phyloP scores from a whole-genome alignment of 2,329 filamentous ascomycete genomes.

The Trichophyton schoenleinii region DNA sequence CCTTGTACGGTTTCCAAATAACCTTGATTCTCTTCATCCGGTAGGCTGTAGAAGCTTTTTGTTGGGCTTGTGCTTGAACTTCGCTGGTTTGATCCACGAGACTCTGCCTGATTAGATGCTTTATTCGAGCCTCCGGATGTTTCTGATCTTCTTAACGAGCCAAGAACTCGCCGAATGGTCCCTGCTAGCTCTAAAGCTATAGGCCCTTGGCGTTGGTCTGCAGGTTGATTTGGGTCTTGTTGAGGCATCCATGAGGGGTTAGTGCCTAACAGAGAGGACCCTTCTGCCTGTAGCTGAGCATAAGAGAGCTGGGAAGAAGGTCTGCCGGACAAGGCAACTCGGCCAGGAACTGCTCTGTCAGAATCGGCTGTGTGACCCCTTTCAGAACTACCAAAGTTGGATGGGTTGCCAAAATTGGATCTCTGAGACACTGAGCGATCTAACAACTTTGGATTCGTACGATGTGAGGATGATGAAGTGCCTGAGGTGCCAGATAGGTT shows the following conservation, averaged over 20 bases:
- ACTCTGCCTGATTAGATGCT: not conserved
- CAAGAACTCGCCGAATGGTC: conserved; percentile 44
- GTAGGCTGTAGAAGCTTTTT: conserved; percentile 13
- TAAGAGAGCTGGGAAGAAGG: conserved; percentile 35
- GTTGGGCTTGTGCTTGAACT: conserved; percentile 19
- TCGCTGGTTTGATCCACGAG: conserved; percentile 7
- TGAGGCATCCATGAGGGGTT: conserved; percentile 20
- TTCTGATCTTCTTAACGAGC: conserved; percentile 20
- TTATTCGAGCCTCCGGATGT: not conserved
- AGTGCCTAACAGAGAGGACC: conserved; percentile 40
- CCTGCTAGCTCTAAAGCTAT: conserved; percentile 24
- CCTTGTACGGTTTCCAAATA: not conserved
- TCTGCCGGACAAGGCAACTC: not conserved
- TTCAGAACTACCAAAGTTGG: not conserved
- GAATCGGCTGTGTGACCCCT: not conserved
- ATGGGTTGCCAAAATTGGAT: conserved; percentile 2
- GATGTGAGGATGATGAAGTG: conserved; percentile 11
- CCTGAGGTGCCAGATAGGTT: conserved; percentile 42
- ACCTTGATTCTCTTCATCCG: conserved; percentile 5
- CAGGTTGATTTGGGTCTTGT: conserved; percentile 15
- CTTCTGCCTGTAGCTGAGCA: conserved; percentile 39
- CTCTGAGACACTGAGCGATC: conserved; percentile 5
- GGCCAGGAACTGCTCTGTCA: not conserved
- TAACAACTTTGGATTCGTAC: conserved; percentile 8
- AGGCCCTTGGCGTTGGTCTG: conserved; percentile 36